Conservation (phyloP, 1,284 basidiomycete species). For the Fomes fomentarius region DNA sequence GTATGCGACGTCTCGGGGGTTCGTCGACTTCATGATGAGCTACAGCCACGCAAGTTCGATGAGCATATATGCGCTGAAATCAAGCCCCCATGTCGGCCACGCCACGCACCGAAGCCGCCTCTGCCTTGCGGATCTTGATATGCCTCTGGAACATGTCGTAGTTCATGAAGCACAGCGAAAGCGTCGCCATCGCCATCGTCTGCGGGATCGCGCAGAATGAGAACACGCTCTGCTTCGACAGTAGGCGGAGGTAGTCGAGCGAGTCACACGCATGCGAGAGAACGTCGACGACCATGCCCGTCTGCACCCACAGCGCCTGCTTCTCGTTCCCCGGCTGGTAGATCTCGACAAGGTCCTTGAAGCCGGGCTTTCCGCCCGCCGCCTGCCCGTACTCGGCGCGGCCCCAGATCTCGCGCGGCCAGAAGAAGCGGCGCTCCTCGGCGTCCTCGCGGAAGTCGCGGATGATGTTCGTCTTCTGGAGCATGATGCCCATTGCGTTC, state of each 20-base stretch:
- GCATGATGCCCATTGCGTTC: constrained; percentile 95
- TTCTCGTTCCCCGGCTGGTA: constrained; percentile 55
- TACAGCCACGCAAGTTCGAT: constrained; percentile 34
- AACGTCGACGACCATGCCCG: constrained; percentile 90
- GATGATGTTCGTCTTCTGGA: constrained; percentile 99
- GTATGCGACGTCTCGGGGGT: constrained; percentile 89
- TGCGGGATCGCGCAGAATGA: constrained; percentile 97
- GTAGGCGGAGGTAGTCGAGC: constrained; percentile 87
- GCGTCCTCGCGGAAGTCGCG: constrained; percentile 95
- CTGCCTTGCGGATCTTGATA: constrained; percentile 95
- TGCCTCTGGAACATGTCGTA: constrained; percentile 86
- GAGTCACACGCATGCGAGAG: constrained; percentile 85
- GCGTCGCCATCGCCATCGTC: constrained; percentile 95
- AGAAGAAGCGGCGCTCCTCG: constrained; percentile 88
- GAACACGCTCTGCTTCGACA: constrained; percentile 93
- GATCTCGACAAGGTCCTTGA: constrained; percentile 71
- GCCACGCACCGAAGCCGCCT: constrained; percentile 75
- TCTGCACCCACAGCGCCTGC: constrained; percentile 79
- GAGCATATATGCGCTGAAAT: background rate
- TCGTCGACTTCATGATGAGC: constrained; percentile 91
- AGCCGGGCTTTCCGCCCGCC: constrained; percentile 36
- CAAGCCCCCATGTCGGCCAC: background rate
- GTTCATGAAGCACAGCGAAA: constrained; percentile 94
- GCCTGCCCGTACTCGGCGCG: constrained; percentile 51
- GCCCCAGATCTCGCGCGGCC: constrained; percentile 94